phyloP scores from a whole-genome alignment of 306 rosid genomes.

The Urtica urens region DNA sequence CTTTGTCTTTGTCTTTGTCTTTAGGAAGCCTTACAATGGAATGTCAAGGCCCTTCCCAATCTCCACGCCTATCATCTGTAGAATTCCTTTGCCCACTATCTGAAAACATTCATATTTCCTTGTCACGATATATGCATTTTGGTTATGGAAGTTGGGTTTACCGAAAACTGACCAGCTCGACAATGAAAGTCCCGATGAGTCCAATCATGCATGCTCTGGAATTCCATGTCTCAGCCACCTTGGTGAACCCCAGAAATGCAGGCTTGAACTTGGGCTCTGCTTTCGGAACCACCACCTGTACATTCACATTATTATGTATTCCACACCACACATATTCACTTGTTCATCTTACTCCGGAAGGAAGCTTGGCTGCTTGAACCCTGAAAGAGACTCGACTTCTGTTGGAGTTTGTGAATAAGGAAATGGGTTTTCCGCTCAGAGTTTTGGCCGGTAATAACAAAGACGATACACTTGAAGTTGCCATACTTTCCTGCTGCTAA shows the following conservation, averaged over 20 bases:
- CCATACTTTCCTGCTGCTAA: constrained; percentile 32
- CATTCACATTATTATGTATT: neutral
- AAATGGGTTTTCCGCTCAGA: constrained; percentile 8
- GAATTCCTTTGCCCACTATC: constrained; percentile 75
- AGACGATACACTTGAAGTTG: constrained; percentile 43
- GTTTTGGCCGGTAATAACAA: constrained; percentile 27
- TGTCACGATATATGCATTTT: no score
- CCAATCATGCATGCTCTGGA: constrained; percentile 98
- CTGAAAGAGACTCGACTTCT: constrained; percentile 23
- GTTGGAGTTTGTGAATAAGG: constrained; percentile 3
- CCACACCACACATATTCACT: neutral
- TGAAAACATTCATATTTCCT: no score
- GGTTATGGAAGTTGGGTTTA: neutral
- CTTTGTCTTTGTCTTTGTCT: no score
- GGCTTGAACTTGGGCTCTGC: constrained; percentile 55
- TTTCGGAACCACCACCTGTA: constrained; percentile 73
- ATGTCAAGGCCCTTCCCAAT: constrained; percentile 84
- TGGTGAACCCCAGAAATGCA: constrained; percentile 84
- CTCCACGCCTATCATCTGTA: constrained; percentile 78
- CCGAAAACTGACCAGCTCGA: constrained; percentile 51
- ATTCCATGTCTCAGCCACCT: constrained; percentile 83
- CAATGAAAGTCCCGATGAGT: constrained; percentile 61
- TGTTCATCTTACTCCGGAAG: constrained; percentile 50
- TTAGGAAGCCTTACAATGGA: constrained; percentile 46
- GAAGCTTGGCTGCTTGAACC: constrained; percentile 59